Percentiles rank a stretch among this genome's conserved stretches.
Evolutionary conservation across 148 eudicot genomes (phyloP).

Genomic region (Camellia japonica): DNA sequence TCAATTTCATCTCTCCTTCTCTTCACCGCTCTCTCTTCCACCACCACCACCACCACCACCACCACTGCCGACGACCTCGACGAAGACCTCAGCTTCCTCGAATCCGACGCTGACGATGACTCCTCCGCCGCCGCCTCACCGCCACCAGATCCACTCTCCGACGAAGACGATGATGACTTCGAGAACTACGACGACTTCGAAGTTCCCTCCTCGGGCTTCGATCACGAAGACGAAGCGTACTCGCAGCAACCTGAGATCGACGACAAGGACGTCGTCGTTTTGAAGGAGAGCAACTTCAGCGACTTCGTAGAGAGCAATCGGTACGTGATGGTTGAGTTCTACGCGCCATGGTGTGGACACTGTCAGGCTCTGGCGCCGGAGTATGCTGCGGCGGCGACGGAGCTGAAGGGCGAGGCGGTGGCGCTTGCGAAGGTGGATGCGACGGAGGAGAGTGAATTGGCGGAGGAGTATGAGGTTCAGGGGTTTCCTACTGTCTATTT

Average conservation of each 20-base stretch:
- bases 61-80: constrained; percentile 40
- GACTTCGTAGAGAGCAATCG: constrained; percentile 55
- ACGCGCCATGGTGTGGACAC: constrained; percentile 98
- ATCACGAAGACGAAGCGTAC: constrained; percentile 18
- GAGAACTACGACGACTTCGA: constrained; percentile 47
- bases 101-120: constrained; percentile 30
- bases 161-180: constrained; percentile 35
- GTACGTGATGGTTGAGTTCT: constrained; percentile 93
- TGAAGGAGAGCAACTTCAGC: constrained; percentile 68
- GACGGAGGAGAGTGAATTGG: constrained; percentile 65
- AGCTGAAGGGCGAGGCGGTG: constrained; percentile 59
- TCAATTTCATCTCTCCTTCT: constrained; percentile 37
- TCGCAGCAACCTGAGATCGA: constrained; percentile 38
- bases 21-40: constrained; percentile 32
- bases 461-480: constrained; percentile 71
- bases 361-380: constrained; percentile 83
- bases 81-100: constrained; percentile 74
- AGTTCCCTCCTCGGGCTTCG: constrained; percentile 25
- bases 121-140: constrained; percentile 6
- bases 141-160: constrained; percentile 27
- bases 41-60: constrained; percentile 26
- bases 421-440: constrained; percentile 90
- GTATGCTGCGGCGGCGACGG: constrained; percentile 90
- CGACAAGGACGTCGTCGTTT: constrained; percentile 80
- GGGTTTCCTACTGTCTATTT: constrained; percentile 81